These are phyloP conservation scores for Trypethelium eluteriae DNA, from an alignment of 495 filamentous ascomycete genomes.

Conservation along the genomic window DNA sequence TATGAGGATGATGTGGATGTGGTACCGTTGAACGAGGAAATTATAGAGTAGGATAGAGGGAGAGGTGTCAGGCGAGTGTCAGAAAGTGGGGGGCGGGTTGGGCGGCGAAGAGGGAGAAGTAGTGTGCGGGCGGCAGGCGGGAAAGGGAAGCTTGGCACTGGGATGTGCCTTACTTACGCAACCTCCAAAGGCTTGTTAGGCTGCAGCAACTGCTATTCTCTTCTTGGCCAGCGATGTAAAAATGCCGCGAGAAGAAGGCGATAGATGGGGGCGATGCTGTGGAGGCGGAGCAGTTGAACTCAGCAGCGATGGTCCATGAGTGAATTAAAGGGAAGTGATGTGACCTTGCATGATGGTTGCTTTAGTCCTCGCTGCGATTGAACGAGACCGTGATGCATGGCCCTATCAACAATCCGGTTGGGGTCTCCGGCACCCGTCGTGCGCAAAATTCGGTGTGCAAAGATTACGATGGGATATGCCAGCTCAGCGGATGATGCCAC, in stretches of 20 bases:
- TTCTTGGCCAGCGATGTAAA: too few species aligned
- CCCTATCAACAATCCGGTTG: too few species aligned
- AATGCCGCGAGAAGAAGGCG: too few species aligned
- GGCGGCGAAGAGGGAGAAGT: neutral
- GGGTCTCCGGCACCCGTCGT: neutral
- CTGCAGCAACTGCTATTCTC: too few species aligned
- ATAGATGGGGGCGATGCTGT: neutral
- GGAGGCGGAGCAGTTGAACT: neutral
- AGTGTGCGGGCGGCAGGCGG: neutral
- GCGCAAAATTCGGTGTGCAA: neutral
- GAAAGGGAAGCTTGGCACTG: too few species aligned
- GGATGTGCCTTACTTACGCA: too few species aligned
- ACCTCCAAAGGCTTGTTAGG: too few species aligned
- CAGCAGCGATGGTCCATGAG: neutral
- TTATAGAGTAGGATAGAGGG: neutral
- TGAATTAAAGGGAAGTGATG: neutral
- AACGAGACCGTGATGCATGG: too few species aligned
- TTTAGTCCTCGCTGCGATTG: neutral
- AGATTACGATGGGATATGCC: neutral
- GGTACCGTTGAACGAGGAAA: neutral
- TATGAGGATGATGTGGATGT: neutral
- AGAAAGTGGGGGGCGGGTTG: neutral
- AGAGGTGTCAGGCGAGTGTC: neutral
- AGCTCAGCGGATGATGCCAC: neutral
- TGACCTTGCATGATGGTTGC: neutral